A percentile compares a stretch with the other conserved stretches of the same genome.
These are phyloP conservation scores for Aspergillus amoenus DNA, from an alignment of 2,329 filamentous ascomycete species.

Conservation along the genomic window DNA sequence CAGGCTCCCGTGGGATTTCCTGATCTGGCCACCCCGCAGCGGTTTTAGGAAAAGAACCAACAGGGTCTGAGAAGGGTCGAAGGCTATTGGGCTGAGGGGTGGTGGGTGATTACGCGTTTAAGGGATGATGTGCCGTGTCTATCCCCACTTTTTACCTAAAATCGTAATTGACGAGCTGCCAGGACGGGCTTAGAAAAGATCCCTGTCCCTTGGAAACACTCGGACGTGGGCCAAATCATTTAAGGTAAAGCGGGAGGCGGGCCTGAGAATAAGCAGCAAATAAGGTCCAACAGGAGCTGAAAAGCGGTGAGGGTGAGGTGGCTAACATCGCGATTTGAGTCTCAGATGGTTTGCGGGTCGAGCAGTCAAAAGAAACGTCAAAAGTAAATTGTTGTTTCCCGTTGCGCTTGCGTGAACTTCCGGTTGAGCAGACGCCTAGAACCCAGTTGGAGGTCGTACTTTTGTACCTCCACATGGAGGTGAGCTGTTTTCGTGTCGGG, in stretches of 20 bases:
- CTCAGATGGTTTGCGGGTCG: conserved; percentile 8
- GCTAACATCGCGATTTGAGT: background rate
- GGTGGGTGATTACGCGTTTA: conserved; percentile 23
- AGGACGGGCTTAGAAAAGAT: conserved; percentile 19
- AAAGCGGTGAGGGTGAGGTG: conserved; percentile 25
- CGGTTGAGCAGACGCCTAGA: background rate
- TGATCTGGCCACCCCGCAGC: conserved; percentile 19
- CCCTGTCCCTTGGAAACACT: conserved; percentile 12
- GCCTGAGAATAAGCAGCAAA: conserved; percentile 12
- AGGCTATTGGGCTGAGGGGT: conserved; percentile 13
- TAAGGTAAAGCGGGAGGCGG: conserved; percentile 9
- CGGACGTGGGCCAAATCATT: conserved; percentile 4
- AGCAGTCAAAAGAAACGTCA: background rate
- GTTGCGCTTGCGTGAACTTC: background rate
- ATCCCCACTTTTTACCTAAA: conserved; percentile 12
- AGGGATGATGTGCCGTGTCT: conserved; percentile 25
- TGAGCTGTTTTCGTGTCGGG: background rate
- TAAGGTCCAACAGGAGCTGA: conserved; percentile 4
- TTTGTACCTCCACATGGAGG: background rate
- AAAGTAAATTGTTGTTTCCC: background rate
- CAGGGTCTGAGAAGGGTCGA: background rate
- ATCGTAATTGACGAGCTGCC: conserved; percentile 18
- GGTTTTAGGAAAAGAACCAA: conserved; percentile 18
- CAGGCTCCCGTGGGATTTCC: conserved; percentile 15
- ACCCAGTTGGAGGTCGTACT: background rate